phyloP scores from a whole-genome alignment of 2,329 filamentous ascomycete genomes.

The Diaporthe humulicola region DNA sequence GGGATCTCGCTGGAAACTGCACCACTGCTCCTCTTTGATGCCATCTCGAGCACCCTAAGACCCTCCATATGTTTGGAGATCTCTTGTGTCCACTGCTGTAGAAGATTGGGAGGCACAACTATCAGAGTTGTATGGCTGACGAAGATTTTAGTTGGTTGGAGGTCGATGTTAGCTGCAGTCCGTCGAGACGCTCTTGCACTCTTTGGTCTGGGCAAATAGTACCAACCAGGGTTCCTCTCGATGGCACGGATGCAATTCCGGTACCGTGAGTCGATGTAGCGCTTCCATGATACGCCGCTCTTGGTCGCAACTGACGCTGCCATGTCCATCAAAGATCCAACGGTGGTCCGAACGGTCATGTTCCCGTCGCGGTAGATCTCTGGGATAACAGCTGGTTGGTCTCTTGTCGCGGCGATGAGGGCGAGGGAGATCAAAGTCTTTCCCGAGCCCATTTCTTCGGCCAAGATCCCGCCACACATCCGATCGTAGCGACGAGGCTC shows the following conservation, averaged over 20 bases:
- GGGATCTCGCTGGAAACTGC: slow-evolving; percentile 67
- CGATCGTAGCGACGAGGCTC: slow-evolving; percentile 82
- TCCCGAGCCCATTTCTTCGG: slow-evolving; percentile 85
- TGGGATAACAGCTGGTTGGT: slow-evolving; percentile 76
- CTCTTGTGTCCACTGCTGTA: slow-evolving; percentile 87
- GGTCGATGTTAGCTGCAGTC: slow-evolving; percentile 42
- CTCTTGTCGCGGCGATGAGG: slow-evolving; percentile 80
- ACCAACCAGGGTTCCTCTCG: slow-evolving; percentile 69
- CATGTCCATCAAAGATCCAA: slow-evolving; percentile 81
- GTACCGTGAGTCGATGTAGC: slow-evolving; percentile 69
- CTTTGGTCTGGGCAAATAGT: slow-evolving; percentile 64
- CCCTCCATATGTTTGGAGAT: slow-evolving; percentile 81
- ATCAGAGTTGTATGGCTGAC: slow-evolving; percentile 80
- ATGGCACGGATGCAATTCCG: slow-evolving; percentile 68
- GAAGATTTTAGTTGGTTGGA: slow-evolving; percentile 64
- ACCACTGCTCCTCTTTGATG: slow-evolving; percentile 47
- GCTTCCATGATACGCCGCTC: slow-evolving; percentile 78
- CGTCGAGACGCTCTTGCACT: slow-evolving; percentile 55
- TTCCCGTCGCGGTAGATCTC: slow-evolving; percentile 65
- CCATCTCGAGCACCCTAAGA: slow-evolving; percentile 74
- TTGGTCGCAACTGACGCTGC: slow-evolving; percentile 77
- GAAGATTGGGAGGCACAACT: slow-evolving; percentile 85
- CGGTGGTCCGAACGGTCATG: slow-evolving; percentile 55
- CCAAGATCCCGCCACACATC: slow-evolving; percentile 81
- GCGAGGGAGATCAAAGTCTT: slow-evolving; percentile 91